A percentile compares a stretch with the other conserved stretches of the same genome.
These are phyloP conservation scores for Mortierella sp. DNA, from an alignment of 371 early-diverging fungal genomes.

Conservation along the genomic window DNA sequence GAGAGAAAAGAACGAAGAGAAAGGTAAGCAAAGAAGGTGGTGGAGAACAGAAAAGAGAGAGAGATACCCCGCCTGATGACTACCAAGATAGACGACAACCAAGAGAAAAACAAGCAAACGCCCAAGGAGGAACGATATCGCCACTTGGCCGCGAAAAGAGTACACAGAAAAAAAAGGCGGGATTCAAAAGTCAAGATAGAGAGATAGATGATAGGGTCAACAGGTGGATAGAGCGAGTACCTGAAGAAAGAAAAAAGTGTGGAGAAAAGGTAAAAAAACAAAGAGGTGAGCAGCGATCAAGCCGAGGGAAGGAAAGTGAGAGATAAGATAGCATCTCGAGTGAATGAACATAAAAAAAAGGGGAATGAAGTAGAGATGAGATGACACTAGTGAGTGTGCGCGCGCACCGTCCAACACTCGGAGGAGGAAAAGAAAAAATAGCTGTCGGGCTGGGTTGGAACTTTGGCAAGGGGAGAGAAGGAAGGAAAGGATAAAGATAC, in stretches of 20 bases:
- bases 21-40: background rate
- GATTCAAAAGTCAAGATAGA: background rate
- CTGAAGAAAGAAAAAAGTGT: background rate
- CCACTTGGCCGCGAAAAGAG: background rate
- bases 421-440: background rate
- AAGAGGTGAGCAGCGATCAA: background rate
- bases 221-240: background rate
- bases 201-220: background rate
- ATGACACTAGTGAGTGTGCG: background rate
- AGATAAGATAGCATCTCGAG: constrained; percentile 8
- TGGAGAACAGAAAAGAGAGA: too few relatives aligned
- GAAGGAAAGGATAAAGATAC: background rate
- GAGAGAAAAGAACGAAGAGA: background rate
- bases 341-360: background rate
- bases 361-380: background rate
- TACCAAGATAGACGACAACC: background rate
- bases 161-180: background rate
- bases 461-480: background rate
- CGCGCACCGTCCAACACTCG: constrained; percentile 13
- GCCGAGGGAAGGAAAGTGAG: background rate
- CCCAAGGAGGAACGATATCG: background rate
- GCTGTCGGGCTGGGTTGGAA: constrained; percentile 1
- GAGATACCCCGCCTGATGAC: background rate
- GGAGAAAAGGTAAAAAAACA: background rate
- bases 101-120: background rate